Percentiles rank a stretch among this genome's conserved stretches.
These are phyloP conservation scores for Gigaspora rosea DNA, from an alignment of 192 early-diverging fungal genomes.

Conservation along the genomic window DNA sequence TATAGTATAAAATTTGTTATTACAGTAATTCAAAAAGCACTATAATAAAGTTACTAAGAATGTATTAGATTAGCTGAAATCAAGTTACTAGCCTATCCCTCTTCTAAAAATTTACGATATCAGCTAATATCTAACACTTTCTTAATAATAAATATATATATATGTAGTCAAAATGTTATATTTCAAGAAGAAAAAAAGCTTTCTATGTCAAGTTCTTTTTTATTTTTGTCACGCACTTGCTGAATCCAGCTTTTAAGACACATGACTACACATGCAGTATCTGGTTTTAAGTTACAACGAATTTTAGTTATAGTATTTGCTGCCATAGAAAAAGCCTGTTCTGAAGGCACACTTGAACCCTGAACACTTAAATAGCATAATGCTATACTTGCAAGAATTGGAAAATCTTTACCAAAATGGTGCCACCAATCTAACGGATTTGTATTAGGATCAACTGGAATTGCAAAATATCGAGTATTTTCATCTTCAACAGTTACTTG, in stretches of 20 bases:
- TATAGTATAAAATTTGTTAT: too few species aligned
- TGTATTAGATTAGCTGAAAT: too few species aligned
- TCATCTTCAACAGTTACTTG: conserved; percentile 7
- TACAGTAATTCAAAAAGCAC: too few species aligned
- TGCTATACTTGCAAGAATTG: conserved; percentile 14
- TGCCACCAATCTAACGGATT: conserved; percentile 15
- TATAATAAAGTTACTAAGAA: too few species aligned
- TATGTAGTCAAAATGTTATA: background rate
- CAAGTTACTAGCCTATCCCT: too few species aligned
- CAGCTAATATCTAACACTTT: too few species aligned
- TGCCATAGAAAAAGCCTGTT: conserved; percentile 26
- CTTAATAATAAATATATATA: conserved; percentile 8
- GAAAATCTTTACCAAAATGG: conserved; percentile 6
- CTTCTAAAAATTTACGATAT: too few species aligned
- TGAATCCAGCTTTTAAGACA: conserved; percentile 28
- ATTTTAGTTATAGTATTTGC: conserved; percentile 18
- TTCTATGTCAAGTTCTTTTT: background rate
- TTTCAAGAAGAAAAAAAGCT: background rate
- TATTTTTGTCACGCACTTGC: background rate
- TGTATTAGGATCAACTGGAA: background rate
- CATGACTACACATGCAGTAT: conserved; percentile 13
- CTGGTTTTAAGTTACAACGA: conserved; percentile 22
- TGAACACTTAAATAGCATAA: conserved; percentile 24
- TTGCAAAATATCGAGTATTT: conserved; percentile 17
- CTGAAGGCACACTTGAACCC: conserved; percentile 26